Percentiles rank a stretch among this genome's conserved stretches.
These are phyloP conservation scores for Lindgomyces ingoldianus DNA, from an alignment of 495 filamentous ascomycete species.

Conservation along the genomic window DNA sequence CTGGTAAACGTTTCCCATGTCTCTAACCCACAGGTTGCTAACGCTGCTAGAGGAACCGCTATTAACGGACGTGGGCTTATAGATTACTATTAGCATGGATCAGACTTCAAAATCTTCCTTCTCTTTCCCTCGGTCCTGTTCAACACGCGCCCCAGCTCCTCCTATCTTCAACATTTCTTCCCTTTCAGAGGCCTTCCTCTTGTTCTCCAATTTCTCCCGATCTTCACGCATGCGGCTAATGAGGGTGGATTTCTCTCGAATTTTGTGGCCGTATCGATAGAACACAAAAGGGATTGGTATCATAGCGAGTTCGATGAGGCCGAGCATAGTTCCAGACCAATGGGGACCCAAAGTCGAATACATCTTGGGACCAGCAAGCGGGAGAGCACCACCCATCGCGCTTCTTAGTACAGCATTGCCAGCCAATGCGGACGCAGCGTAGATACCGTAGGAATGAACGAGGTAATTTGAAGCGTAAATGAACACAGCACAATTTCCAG, in stretches of 20 bases:
- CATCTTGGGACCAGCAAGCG: slow-evolving; percentile 72
- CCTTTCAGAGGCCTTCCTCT: slow-evolving; percentile 43
- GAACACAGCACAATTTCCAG: slow-evolving; percentile 75
- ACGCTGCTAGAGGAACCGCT: too few species aligned
- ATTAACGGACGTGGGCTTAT: too few species aligned
- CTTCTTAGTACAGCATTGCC: slow-evolving; percentile 74
- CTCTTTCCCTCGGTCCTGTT: slow-evolving; percentile 8
- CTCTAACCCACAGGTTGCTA: too few species aligned
- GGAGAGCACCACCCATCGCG: slow-evolving; percentile 68
- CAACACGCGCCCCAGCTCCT: neutral
- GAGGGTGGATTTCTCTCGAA: slow-evolving; percentile 64
- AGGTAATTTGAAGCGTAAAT: slow-evolving; percentile 81
- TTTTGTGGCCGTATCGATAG: slow-evolving; percentile 70
- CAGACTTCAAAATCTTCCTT: neutral
- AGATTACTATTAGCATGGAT: too few species aligned
- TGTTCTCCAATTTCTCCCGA: slow-evolving; percentile 60
- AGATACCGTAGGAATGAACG: slow-evolving; percentile 74
- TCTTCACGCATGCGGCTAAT: slow-evolving; percentile 73
- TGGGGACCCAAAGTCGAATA: slow-evolving; percentile 68
- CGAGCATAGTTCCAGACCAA: slow-evolving; percentile 78
- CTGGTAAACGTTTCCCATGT: too few species aligned
- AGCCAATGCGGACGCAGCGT: slow-evolving; percentile 73
- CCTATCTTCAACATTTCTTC: slow-evolving; percentile 37
- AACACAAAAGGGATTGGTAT: slow-evolving; percentile 81
- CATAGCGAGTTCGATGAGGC: slow-evolving; percentile 64